Percentiles rank a stretch among this genome's conserved stretches.
phyloP scores from a whole-genome alignment of 768 basidiomycete species.

The Dioszegia aurantiaca region DNA sequence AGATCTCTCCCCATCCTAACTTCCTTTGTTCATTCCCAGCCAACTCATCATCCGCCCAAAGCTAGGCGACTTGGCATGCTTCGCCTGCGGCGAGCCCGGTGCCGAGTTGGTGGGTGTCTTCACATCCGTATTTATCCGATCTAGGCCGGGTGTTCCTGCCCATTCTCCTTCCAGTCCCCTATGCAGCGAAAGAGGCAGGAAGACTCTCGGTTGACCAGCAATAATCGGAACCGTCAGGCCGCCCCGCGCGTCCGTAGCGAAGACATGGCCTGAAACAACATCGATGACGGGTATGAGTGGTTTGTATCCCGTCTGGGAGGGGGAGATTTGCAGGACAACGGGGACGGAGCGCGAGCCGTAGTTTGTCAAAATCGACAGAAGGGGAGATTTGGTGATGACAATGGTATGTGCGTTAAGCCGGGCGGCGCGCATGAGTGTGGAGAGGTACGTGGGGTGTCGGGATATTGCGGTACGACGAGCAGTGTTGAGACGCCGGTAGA shows the following conservation, averaged over 20 bases:
- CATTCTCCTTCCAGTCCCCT: slow-evolving; percentile 17
- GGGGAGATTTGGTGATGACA: slow-evolving; percentile 42
- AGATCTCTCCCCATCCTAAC: not conserved
- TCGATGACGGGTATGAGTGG: slow-evolving; percentile 42
- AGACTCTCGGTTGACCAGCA: slow-evolving; percentile 41
- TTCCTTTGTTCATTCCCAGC: slow-evolving; percentile 21
- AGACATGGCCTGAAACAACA: slow-evolving; percentile 35
- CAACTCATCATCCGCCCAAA: slow-evolving; percentile 30
- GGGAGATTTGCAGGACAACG: slow-evolving; percentile 24
- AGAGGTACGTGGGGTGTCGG: slow-evolving; percentile 37
- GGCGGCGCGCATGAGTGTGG: slow-evolving; percentile 25
- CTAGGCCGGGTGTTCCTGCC: slow-evolving; percentile 9
- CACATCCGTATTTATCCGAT: not conserved
- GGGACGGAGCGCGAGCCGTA: slow-evolving; percentile 33
- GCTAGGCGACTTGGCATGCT: slow-evolving; percentile 25
- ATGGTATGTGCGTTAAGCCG: slow-evolving; percentile 38
- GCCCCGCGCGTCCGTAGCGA: slow-evolving; percentile 35
- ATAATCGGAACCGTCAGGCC: slow-evolving; percentile 36
- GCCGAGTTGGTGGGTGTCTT: slow-evolving; percentile 14
- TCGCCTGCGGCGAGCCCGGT: slow-evolving; percentile 1
- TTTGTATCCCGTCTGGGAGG: slow-evolving; percentile 32
- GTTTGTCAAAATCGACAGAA: slow-evolving; percentile 45
- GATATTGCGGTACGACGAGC: slow-evolving; percentile 34
- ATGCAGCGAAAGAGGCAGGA: slow-evolving; percentile 33
- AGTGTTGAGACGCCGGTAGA: slow-evolving; percentile 38